These are phyloP conservation scores for Ophiocordyceps sinensis DNA, from an alignment of 2,329 filamentous ascomycete species.

Conservation along the genomic window DNA sequence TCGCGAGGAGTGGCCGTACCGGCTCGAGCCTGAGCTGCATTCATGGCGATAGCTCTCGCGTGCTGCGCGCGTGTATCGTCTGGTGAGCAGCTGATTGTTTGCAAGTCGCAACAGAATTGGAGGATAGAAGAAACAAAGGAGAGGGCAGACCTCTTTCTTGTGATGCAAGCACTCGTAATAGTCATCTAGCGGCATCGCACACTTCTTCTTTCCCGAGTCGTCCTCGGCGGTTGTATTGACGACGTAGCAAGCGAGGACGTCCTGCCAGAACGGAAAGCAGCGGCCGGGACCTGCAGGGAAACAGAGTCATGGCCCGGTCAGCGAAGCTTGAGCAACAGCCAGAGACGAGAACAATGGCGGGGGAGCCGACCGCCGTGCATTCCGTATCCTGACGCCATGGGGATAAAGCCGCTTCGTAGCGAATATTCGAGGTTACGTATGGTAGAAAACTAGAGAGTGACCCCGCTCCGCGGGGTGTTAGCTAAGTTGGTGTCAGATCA, in stretches of 20 bases:
- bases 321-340: background rate
- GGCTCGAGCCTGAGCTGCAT: constrained; percentile 72
- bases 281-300: constrained; percentile 43
- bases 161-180: constrained; percentile 99
- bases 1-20: constrained; percentile 63
- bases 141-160: constrained; percentile 76
- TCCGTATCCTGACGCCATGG: constrained; percentile 73
- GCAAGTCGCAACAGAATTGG: background rate
- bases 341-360: background rate
- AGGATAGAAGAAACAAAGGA: background rate
- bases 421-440: no score
- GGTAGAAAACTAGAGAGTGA: no score
- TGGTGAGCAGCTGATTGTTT: background rate
- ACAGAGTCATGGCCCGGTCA: background rate
- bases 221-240: constrained; percentile 76
- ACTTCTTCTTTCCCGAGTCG: constrained; percentile 74
- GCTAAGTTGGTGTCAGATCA: no score
- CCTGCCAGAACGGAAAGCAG: constrained; percentile 99
- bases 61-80: constrained; percentile 36
- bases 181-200: constrained; percentile 72
- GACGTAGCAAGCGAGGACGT: constrained; percentile 95
- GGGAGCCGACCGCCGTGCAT: constrained; percentile 56
- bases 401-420: constrained; percentile 9
- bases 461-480: no score
- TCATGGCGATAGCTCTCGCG: constrained; percentile 62